Percentiles rank a stretch among this genome's conserved stretches.
Evolutionary conservation across 495 filamentous ascomycete genomes (phyloP).

Genomic region (Polyplosphaeria fusca): DNA sequence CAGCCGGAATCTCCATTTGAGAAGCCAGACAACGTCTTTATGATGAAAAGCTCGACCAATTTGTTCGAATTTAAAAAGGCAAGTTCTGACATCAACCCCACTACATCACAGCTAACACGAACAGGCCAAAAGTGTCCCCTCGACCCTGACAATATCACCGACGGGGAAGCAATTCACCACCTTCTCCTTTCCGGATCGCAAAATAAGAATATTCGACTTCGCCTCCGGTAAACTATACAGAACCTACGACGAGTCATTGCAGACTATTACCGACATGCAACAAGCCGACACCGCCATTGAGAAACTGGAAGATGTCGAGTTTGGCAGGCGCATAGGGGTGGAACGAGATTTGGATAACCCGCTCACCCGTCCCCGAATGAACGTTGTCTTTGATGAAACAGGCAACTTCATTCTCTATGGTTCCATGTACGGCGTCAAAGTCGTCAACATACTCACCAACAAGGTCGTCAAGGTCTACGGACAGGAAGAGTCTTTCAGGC

Average conservation of each 20-base stretch:
- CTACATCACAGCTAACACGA: neutral
- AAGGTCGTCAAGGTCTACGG: conserved; percentile 82
- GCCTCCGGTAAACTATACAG: conserved; percentile 80
- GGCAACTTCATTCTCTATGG: conserved; percentile 94
- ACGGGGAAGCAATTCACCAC: conserved; percentile 81
- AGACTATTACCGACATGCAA: conserved; percentile 86
- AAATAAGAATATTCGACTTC: conserved; percentile 91
- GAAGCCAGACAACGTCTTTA: conserved; percentile 88
- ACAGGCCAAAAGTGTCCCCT: conserved; percentile 76
- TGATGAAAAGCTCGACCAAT: conserved; percentile 85
- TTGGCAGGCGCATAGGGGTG: conserved; percentile 81
- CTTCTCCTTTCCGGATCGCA: conserved; percentile 89
- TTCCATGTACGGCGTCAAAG: conserved; percentile 84
- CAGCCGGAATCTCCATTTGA: conserved; percentile 73
- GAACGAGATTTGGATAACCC: conserved; percentile 80
- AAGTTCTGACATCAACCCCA: neutral
- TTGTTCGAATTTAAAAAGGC: conserved; percentile 91
- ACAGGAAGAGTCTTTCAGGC: conserved; percentile 80
- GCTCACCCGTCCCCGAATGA: conserved; percentile 65
- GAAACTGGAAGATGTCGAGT: conserved; percentile 83
- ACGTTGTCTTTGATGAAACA: conserved; percentile 92
- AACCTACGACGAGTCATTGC: conserved; percentile 89
- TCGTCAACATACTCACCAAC: conserved; percentile 93
- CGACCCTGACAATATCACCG: conserved; percentile 82
- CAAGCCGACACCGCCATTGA: conserved; percentile 79